Evolutionary conservation across 2,329 filamentous ascomycete genomes (phyloP).

Genomic region (Cryphonectria naterciae): DNA sequence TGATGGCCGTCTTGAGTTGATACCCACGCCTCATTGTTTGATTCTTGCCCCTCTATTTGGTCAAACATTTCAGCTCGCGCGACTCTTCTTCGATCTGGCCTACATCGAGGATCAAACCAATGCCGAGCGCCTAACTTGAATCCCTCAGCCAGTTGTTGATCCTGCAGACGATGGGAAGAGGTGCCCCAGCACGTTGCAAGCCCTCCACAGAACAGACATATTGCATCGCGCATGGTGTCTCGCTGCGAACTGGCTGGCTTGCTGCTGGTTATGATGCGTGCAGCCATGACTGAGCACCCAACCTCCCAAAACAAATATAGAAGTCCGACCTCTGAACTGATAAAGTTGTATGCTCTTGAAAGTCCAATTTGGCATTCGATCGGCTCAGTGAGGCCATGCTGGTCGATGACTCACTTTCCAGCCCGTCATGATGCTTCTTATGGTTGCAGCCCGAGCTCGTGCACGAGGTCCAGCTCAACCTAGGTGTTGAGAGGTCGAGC

Average conservation of each 20-base stretch:
- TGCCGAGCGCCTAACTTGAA: background rate
- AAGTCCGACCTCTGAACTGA: no score
- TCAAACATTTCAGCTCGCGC: background rate
- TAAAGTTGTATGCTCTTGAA: background rate
- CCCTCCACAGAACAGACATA: background rate
- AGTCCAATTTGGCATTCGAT: background rate
- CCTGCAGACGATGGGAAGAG: background rate
- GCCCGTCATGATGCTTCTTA: background rate
- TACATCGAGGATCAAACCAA: background rate
- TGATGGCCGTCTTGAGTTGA: background rate
- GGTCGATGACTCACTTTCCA: background rate
- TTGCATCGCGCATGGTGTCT: background rate
- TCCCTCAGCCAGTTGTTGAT: background rate
- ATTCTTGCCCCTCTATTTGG: background rate
- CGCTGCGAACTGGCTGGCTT: background rate
- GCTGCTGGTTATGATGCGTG: background rate
- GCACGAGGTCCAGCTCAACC: background rate
- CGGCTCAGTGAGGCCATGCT: background rate
- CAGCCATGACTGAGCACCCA: background rate
- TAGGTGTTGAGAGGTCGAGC: background rate
- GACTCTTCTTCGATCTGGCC: background rate
- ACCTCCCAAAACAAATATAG: background rate
- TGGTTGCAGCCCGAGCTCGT: background rate
- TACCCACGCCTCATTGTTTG: background rate
- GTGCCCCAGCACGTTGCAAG: background rate